Base-by-base conservation (phyloP, 495 filamentous ascomycete genomes). In the Geoglossum glabrum region DNA sequence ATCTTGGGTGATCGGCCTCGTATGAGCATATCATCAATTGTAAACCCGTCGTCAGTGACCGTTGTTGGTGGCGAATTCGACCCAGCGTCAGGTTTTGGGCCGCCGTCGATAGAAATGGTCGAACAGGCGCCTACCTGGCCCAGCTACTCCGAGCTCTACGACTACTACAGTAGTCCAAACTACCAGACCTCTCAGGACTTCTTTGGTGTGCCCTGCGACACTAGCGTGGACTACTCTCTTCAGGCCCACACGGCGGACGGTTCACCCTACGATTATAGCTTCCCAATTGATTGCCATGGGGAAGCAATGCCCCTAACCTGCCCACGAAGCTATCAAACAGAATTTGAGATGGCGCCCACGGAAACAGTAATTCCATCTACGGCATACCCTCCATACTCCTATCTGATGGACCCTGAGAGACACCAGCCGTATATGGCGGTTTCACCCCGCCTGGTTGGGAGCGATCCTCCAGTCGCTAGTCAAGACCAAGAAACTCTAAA, bases 311-410 rank as follows among this genome's bases (percentile, higher is more conserved):
- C 43, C 56, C 17, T 47, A 7, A 27, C 38, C 10, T 49, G 56
- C 40, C 56, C 56, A 46, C 56, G 56, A 31, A 58, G 34, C 27
- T 58, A 58, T 47, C 38, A 30, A 45, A 7, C 40, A 8, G 56
- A 49, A 26, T 34, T 58, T 17, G 43, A 7, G 9, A 45, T 34
- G 43, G 34, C 9, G 5, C 47, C 56, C 13, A 23, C 26, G 2
- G 30, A 34, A 26, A 28, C 34, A 13, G 9, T 34, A 11, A 26
- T 31, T 26, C 30, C 36, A 17, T 27, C 38, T 1, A 15, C 30
- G n/a, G 43, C 38, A 43, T 58, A 58, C 33, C 56, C 56, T 4
- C 56, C 56, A 45, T 47, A n/a, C 43, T 58, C 34, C 19, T 58
- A 46, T 23, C 25, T 58, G 19, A 33, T 58, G 36, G 56, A 58